Evolutionary conservation across 108 stramenopile genomes (phyloP), one percentile per base, ranked within the genome.

Genomic region (Fistulifera solaris): DNA sequence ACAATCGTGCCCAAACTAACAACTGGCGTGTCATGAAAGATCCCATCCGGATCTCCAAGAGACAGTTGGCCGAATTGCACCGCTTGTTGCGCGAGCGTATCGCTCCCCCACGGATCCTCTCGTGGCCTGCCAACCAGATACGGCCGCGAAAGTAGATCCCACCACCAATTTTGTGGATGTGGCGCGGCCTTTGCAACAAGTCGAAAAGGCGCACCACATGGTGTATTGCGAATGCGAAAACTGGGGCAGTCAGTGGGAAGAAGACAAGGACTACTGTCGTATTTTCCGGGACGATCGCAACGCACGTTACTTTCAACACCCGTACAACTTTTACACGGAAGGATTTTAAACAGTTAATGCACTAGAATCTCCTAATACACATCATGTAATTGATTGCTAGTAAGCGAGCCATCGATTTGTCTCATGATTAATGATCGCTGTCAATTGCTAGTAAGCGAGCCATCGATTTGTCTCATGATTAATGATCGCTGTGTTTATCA

Each of bases 1-100:
- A 51, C 27, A 51, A 40, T 21, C 53, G 27, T n/a, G 45, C 21
- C 4, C 43, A 73, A 22, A 53, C 48, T 1, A 64, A 61, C 38
- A 72, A 73, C 27, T 78, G 77, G 77, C 64, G 77, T 35, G 65
- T 73, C 0, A 58, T 73, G 56, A 73, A 73, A 59, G 72, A 78
- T 62, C 77, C 77, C 4, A 64, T 78, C 40, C 65, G 72, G 28
- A 66, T 78, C 1, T 48, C 73, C 24, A 51, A 55, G 44, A 65
- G 63, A 43, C 77, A 78, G 40, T 67, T 78, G 15, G 47, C 21
- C 1, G 77, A 73, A 41, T 26, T 78, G 55, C 61, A 70, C 24
- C 61, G 72, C 3, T 47, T 78, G 23, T 27, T 78, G 22, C 56
- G 21, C 39, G 64, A 75, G 28, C 63, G 73, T 19, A 69, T 75